phyloP scores from a whole-genome alignment of 2,329 filamentous ascomycete species.

The Penicillium sp. region DNA sequence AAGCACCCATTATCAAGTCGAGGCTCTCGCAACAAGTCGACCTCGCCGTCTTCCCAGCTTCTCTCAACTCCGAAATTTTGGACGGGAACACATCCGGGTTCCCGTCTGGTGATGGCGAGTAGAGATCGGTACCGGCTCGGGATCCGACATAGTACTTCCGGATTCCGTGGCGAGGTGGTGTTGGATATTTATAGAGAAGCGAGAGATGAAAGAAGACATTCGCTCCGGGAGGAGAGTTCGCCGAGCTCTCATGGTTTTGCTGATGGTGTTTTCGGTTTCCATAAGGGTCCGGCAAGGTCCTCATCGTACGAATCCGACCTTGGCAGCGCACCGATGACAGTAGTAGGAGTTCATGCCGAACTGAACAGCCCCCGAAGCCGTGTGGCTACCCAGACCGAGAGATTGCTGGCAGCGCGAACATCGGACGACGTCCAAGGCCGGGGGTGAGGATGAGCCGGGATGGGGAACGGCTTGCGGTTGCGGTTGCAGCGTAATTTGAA shows the following conservation, averaged over 20 bases:
- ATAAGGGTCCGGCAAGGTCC: background rate
- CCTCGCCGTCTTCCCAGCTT: background rate
- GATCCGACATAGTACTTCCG: background rate
- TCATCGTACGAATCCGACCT: conserved; percentile 46
- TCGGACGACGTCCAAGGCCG: conserved; percentile 44
- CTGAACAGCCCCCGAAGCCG: conserved; percentile 40
- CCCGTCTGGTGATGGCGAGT: background rate
- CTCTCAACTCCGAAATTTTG: background rate
- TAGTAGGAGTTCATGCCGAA: conserved; percentile 53
- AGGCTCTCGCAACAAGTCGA: background rate
- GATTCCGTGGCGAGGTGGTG: background rate
- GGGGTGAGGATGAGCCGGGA: conserved; percentile 21
- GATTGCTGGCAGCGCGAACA: conserved; percentile 51
- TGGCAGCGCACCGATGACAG: conserved; percentile 46
- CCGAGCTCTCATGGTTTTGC: background rate
- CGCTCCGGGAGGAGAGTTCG: background rate
- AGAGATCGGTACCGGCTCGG: background rate
- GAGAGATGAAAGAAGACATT: background rate
- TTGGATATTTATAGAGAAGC: background rate
- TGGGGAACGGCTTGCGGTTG: conserved; percentile 22
- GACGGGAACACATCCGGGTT: background rate
- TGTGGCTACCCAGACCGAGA: conserved; percentile 41
- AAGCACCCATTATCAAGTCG: background rate
- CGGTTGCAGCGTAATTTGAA: conserved; percentile 33
- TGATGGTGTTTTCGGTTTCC: background rate